phyloP scores from a whole-genome alignment of 768 basidiomycete species.

The Coprinopsis cinerea region DNA sequence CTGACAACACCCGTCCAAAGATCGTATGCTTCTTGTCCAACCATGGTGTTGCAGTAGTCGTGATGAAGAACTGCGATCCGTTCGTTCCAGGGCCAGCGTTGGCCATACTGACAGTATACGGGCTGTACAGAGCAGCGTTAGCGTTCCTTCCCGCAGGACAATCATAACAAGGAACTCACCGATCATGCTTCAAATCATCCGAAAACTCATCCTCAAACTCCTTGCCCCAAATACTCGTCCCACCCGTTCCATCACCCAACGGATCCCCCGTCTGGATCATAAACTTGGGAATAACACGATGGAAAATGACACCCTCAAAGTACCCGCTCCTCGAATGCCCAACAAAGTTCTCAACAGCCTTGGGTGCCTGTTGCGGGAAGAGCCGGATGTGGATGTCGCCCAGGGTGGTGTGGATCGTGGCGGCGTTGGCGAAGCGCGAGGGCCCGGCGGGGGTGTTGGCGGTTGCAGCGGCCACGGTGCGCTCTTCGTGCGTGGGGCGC shows the following conservation, averaged over 20 bases:
- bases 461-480: conserved; percentile 70
- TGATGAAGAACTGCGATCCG: conserved; percentile 98
- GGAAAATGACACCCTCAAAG: conserved; percentile 92
- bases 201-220: conserved; percentile 95
- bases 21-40: conserved; percentile 89
- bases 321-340: conserved; percentile 85
- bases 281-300: conserved; percentile 97
- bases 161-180: conserved; percentile 39
- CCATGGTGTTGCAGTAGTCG: conserved; percentile 91
- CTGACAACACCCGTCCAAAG: conserved; percentile 83
- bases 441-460: conserved; percentile 46
- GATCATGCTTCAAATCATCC: conserved; percentile 84
- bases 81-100: conserved; percentile 89
- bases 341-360: conserved; percentile 96
- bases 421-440: conserved; percentile 68
- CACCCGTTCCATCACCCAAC: conserved; percentile 91
- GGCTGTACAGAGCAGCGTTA: conserved; percentile 38
- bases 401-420: conserved; percentile 90
- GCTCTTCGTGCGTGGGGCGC: conserved; percentile 93
- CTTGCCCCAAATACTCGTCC: conserved; percentile 82
- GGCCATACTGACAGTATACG: conserved; percentile 95
- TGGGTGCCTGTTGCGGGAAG: conserved; percentile 90
- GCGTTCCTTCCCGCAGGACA: neutral
- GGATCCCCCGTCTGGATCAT: conserved; percentile 98
- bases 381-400: conserved; percentile 89